Evolutionary conservation across 768 basidiomycete genomes (phyloP), one percentile per base, ranked within the genome.

Genomic region (Macrolepiota dolichaula): DNA sequence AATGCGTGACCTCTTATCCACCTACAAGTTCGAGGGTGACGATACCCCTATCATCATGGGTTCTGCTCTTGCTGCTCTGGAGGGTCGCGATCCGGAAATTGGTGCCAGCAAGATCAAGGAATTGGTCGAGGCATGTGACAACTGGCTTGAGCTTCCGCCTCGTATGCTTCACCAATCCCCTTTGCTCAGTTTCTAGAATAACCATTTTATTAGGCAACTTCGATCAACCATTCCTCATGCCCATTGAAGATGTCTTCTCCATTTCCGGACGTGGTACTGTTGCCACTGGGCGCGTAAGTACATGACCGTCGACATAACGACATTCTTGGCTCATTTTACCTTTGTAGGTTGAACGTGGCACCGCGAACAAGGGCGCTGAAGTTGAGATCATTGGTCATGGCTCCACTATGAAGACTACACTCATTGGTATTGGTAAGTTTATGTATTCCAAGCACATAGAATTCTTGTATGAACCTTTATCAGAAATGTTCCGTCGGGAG

Each of bases 401-500:
- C 47, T 74, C 79, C 38, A 77, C 79, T 57, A 76, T 93, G 75
- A 98, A 96, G 84, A 96, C 96, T 13, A 96, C 89, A 12, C 80
- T 99, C 58, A 99, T 95, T 69, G 97, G 97, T 68, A 92, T 96
- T 71, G 93, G 89, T 89, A 66, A 56, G 85, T 76, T 1, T 7
- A 61, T 36, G 0, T 24, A 42, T 0, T 9, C 24, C 17, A 46
- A 13, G 15, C 15, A 17, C 52, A 53, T 29, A 27, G 38, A 40
- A 12, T 36, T 24, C 4, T 25, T 38, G 51, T 19, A 50, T 55
- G 38, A n/a, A 35, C 12, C 42, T 15, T 42, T 65, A 17, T 19
- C 66, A 95, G 96, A 98, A 77, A 98, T 97, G 94, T 98, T 98
- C 88, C 96, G 97, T 83, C 98, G 97, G 81, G 97, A 99, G 78